Base-by-base conservation (phyloP, 495 filamentous ascomycete species). In the Neurospora africana region DNA sequence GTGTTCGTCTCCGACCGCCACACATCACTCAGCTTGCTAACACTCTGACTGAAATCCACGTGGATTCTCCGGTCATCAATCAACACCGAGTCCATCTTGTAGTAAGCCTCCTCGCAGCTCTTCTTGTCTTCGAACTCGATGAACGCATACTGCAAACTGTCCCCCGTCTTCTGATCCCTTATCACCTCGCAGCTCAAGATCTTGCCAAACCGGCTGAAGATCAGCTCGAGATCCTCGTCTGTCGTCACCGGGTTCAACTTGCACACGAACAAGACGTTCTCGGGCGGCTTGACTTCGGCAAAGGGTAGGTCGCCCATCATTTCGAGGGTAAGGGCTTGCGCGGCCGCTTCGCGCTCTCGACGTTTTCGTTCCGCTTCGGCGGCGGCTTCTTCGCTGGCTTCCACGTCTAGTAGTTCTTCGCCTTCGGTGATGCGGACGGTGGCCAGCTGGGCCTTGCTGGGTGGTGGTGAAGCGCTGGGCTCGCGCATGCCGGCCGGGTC, bases 271-370 rank as follows among this genome's bases (percentile, higher is more conserved):
- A 99, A 85, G 36, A 99, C 90, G 78, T 99, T 98, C 82, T 99
- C 95, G 1, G 95, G 95, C 7, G 95, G 95, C 74, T 96, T 97
- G 79, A 99, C 95, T 82, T 98, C 95, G 71, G 95, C 95, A 79
- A 97, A 99, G 13, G 95, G 96, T 71, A 99, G 86, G 81, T 99
- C 95, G 30, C 95, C 95, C 79, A 99, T 94, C 91, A 99, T 97
- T 80, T 99, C 95, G 53, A 99, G 84, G 0, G 95, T 99, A 74
- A 99, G 80, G 3, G 95, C 95, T 79, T 98, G 95, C 5, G 95
- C 95, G 72, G 93, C 89, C 2, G 96, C 96, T 78, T 99, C 95
- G 36, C 94, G 89, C 78, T 98, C 94, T 43, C 93, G 89, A 36
- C 95, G 89, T 69, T 88, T 83, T 79, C 89, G 91, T 78, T 98